These are phyloP conservation scores for Suillus weaverae DNA, from an alignment of 768 basidiomycete species.

Conservation along the genomic window DNA sequence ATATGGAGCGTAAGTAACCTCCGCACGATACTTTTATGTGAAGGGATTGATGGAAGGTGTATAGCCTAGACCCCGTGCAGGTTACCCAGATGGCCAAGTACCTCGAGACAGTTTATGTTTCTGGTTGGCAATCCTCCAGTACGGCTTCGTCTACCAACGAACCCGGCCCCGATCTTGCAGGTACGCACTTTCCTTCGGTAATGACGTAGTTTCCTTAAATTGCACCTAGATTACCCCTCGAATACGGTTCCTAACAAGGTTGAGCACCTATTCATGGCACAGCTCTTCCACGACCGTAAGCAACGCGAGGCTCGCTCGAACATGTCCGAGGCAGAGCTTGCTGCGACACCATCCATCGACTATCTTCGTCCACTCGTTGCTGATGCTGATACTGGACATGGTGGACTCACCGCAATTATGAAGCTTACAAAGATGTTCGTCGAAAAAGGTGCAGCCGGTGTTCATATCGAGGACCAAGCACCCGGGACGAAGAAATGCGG, in stretches of 20 bases:
- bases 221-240: conserved; percentile 81
- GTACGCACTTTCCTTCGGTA: conserved; percentile 36
- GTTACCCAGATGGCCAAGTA: conserved; percentile 99
- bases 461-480: conserved; percentile 98
- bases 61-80: conserved; percentile 96
- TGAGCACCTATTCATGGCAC: conserved; percentile 96
- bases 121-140: conserved; percentile 93
- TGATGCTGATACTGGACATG: conserved; percentile 98
- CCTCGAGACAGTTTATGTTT: conserved; percentile 98
- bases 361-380: conserved; percentile 94
- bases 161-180: conserved; percentile 97
- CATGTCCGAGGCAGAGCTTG: conserved; percentile 70
- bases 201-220: conserved; percentile 3
- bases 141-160: conserved; percentile 94
- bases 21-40: not conserved
- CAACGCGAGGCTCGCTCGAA: conserved; percentile 79
- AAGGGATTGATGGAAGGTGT: conserved; percentile 5
- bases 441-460: conserved; percentile 96
- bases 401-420: conserved; percentile 97
- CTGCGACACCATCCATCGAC: conserved; percentile 71
- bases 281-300: conserved; percentile 98
- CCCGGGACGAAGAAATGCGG: conserved; percentile 96
- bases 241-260: conserved; percentile 99
- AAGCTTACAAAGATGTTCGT: conserved; percentile 99
- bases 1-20: conserved; percentile 88